Evolutionary conservation across 257 asterid species (phyloP).

Genomic region (Capsicum rhomboideum): DNA sequence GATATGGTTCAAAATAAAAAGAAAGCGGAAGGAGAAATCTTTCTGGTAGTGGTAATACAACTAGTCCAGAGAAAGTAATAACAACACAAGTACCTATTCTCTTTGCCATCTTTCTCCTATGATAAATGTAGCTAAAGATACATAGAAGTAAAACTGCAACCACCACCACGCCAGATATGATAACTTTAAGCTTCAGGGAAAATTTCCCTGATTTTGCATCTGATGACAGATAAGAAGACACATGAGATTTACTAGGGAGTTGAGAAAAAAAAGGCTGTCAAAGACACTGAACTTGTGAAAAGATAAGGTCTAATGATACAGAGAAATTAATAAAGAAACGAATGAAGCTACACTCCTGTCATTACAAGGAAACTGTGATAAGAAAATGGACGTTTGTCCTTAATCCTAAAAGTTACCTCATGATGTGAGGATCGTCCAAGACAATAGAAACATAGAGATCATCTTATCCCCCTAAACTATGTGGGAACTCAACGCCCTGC

Average conservation of each 20-base stretch:
- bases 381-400: too few species aligned
- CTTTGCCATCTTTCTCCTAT: neutral
- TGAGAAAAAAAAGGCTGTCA: neutral
- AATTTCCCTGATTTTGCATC: neutral
- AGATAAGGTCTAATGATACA: too few species aligned
- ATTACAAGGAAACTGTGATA: too few species aligned
- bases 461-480: neutral
- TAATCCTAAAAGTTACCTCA: too few species aligned
- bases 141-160: neutral
- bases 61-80: neutral
- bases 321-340: too few species aligned
- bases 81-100: neutral
- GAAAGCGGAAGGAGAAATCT: neutral
- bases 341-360: too few species aligned
- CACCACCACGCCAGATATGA: neutral
- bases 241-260: neutral
- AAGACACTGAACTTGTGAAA: too few species aligned
- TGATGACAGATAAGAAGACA: neutral
- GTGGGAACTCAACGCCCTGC: neutral
- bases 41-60: neutral
- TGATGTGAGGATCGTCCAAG: neutral
- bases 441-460: neutral
- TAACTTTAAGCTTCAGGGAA: neutral
- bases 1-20: neutral
- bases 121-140: neutral